Evolutionary conservation across 208 protist species (phyloP), one percentile per base, ranked within the genome.

Genomic region (Leishmania guyanensis): DNA sequence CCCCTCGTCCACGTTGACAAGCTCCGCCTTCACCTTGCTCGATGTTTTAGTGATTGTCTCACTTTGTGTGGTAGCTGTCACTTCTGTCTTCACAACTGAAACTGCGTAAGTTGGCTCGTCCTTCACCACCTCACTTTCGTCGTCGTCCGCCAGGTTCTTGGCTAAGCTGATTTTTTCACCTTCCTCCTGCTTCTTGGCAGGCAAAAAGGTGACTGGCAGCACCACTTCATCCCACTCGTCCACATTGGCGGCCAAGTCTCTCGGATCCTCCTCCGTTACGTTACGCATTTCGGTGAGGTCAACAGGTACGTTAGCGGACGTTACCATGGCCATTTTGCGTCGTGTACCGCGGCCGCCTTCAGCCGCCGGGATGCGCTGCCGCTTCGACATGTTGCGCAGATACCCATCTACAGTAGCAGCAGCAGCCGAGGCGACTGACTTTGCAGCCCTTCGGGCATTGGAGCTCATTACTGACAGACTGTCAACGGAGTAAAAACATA

Each of bases 221-320:
- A 91, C 86, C n/a, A 97, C 92, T 65, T 96, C 93, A 68, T 96
- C 93, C 93, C 93, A 96, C 68, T 96, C 95, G 77, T 96, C 90
- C n/a, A 89, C 90, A 10, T 89, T 87, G 43, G 89, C 82, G 3
- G 85, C 87, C 3, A 68, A 71, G 26, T 86, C 36, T 3, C 84
- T 73, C 10, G 4, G n/a, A n/a, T 39, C 58, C 1, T 72, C 80
- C 29, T 33, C 65, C 29, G 69, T 6, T 9, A 50, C 48, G 29
- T 12, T 56, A 9, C 69, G 26, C 20, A 16, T 5, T 51, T 70
- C 81, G 80, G 20, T 65, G 58, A 65, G 39, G 39, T 39, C 36
- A 72, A 62, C 33, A 68, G 69, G 75, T 72, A 77, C 73, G 16
- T 36, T 82, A 46, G 85, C 84, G 20, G 94, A 93, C 3, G 93